Conservation (phyloP, 2,329 filamentous ascomycete species). For the Stachybotrys echinatus region DNA sequence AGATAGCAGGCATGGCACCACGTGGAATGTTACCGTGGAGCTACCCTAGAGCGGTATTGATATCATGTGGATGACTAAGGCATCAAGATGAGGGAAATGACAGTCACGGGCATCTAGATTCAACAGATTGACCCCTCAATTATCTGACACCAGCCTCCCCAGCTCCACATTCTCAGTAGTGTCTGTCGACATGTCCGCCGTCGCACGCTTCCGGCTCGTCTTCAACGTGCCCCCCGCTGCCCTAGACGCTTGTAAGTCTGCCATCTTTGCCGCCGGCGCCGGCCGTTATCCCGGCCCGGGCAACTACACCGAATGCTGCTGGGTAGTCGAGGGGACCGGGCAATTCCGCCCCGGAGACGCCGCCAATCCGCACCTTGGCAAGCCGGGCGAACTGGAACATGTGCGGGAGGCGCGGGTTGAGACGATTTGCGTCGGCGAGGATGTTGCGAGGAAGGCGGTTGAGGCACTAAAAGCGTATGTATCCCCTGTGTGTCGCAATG, state of each 20-base stretch:
- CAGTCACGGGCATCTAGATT: too few relatives aligned
- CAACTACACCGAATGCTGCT: slow-evolving; percentile 52
- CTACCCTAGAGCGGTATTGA: too few relatives aligned
- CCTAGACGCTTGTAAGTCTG: slow-evolving; percentile 45
- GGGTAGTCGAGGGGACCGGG: slow-evolving; percentile 47
- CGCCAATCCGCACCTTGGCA: slow-evolving; percentile 60
- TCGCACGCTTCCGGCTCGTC: slow-evolving; percentile 35
- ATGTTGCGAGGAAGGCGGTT: slow-evolving; percentile 51
- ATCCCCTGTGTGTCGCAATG: background rate
- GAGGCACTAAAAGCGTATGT: slow-evolving; percentile 60
- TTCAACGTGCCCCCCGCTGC: slow-evolving; percentile 43
- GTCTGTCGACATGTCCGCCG: too few relatives aligned
- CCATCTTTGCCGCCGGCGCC: slow-evolving; percentile 54
- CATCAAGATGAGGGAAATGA: too few relatives aligned
- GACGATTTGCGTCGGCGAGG: slow-evolving; percentile 54
- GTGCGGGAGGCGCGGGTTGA: slow-evolving; percentile 59
- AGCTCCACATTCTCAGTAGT: too few relatives aligned
- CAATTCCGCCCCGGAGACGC: slow-evolving; percentile 60
- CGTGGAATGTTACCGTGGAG: too few relatives aligned
- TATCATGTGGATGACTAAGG: too few relatives aligned
- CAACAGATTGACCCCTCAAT: too few relatives aligned
- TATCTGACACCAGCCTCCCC: too few relatives aligned
- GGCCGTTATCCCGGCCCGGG: slow-evolving; percentile 47
- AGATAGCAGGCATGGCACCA: too few relatives aligned
- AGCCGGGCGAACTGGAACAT: slow-evolving; percentile 50